Evolutionary conservation across 2,329 filamentous ascomycete genomes (phyloP).

Genomic region (Venturia effusa): DNA sequence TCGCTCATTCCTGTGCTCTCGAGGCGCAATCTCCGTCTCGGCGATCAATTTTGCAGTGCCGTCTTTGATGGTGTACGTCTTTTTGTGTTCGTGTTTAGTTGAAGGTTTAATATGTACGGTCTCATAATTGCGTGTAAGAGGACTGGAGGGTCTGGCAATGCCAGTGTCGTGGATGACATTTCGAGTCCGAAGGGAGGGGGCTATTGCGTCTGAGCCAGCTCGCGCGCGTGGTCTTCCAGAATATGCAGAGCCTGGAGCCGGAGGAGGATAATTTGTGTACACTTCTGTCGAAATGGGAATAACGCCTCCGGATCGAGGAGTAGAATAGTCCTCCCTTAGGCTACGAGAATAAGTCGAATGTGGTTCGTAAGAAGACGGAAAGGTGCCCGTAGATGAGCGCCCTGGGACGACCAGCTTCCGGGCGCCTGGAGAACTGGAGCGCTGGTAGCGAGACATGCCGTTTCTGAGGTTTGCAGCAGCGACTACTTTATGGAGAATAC

Average conservation of each 20-base stretch:
- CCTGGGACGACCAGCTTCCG: conserved; percentile 10
- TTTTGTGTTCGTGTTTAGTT: conserved; percentile 11
- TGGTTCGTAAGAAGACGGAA: conserved; percentile 6
- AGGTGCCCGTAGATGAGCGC: conserved; percentile 10
- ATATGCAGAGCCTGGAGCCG: conserved; percentile 26
- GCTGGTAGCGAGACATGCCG: conserved; percentile 7
- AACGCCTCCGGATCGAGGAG: conserved; percentile 5
- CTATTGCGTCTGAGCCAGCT: conserved; percentile 15
- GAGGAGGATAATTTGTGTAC: conserved; percentile 6
- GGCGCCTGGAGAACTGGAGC: conserved; percentile 11
- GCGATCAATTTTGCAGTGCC: conserved; percentile 26
- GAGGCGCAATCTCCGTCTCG: conserved; percentile 27
- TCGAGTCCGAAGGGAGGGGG: conserved; percentile 21
- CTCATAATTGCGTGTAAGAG: conserved; percentile 25
- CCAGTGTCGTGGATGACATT: conserved; percentile 21
- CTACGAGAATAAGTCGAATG: conserved; percentile 7
- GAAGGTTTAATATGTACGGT: conserved; percentile 28
- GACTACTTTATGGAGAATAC: conserved; percentile 5
- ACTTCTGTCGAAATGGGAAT: conserved; percentile 12
- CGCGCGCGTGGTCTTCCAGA: conserved; percentile 31
- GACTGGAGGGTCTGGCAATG: conserved; percentile 28
- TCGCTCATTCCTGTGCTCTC: conserved; percentile 15
- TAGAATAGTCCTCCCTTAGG: conserved; percentile 2
- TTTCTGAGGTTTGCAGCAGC: background rate
- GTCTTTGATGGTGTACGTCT: conserved; percentile 37